Evolutionary conservation across 352 stramenopile species (phyloP).

Genomic region (Pythium biforme): DNA sequence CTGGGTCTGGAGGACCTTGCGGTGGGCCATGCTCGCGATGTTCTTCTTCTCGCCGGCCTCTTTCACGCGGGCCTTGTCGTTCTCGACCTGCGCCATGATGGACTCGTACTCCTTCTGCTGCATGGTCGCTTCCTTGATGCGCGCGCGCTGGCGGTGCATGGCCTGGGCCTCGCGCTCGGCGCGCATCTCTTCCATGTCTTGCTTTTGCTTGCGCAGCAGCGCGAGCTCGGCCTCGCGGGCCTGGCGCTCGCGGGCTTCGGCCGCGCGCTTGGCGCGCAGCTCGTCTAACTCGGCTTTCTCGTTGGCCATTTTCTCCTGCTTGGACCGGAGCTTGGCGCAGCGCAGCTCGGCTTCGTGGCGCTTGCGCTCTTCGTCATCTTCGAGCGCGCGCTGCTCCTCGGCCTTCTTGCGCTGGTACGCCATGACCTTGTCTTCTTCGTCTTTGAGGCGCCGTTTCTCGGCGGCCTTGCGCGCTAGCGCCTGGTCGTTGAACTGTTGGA

Average conservation of each 20-base stretch:
- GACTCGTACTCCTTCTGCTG: constrained; percentile 90
- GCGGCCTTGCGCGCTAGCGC: constrained; percentile 43
- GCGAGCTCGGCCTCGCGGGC: constrained; percentile 82
- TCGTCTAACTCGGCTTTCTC: constrained; percentile 90
- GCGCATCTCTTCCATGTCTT: constrained; percentile 80
- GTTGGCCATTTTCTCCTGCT: constrained; percentile 88
- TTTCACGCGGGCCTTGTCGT: constrained; percentile 54
- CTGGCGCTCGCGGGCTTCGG: constrained; percentile 86
- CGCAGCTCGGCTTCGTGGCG: constrained; percentile 72
- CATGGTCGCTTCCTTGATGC: constrained; percentile 71
- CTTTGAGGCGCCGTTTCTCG: constrained; percentile 76
- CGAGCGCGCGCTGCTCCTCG: constrained; percentile 54
- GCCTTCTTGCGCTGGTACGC: constrained; percentile 76
- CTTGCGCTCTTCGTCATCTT: constrained; percentile 66
- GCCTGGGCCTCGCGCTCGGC: constrained; percentile 62
- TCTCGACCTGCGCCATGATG: constrained; percentile 82
- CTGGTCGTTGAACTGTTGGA: constrained; percentile 69
- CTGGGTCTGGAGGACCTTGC: constrained; percentile 84
- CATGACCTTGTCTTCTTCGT: constrained; percentile 67
- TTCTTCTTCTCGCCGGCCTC: constrained; percentile 67
- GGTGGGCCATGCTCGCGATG: constrained; percentile 63
- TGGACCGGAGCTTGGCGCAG: constrained; percentile 69
- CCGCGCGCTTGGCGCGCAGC: constrained; percentile 87
- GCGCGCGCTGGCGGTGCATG: constrained; percentile 65
- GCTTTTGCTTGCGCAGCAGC: constrained; percentile 82